A percentile compares a stretch with the other conserved stretches of the same genome.
Conservation (phyloP, 768 basidiomycete species). For the Serendipita indica region DNA sequence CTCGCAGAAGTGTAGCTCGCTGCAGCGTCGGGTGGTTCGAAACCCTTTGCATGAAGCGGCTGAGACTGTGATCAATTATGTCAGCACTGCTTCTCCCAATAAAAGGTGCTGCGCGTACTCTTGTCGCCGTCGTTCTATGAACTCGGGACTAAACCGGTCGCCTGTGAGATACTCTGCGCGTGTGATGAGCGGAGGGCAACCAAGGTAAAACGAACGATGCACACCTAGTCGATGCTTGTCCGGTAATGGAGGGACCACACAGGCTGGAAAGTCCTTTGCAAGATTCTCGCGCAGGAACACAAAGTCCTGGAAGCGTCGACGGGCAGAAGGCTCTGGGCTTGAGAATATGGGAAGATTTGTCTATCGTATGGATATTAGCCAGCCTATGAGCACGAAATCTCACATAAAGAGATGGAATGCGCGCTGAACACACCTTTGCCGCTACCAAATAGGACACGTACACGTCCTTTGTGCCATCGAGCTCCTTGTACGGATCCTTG, state of each 20-base stretch:
- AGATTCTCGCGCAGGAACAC: conserved; percentile 84
- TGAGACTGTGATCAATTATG: conserved; percentile 40
- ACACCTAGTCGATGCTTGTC: conserved; percentile 91
- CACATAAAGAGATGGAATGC: not conserved
- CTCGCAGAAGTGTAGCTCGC: conserved; percentile 75
- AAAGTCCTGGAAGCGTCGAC: conserved; percentile 94
- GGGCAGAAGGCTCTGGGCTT: conserved; percentile 50
- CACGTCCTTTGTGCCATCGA: conserved; percentile 92
- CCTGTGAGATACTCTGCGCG: conserved; percentile 86
- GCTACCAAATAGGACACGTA: conserved; percentile 89
- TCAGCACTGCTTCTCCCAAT: conserved; percentile 9
- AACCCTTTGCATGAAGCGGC: conserved; percentile 82
- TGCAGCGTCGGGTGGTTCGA: conserved; percentile 91
- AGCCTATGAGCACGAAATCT: not conserved
- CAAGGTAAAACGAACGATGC: conserved; percentile 19
- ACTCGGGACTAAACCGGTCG: conserved; percentile 92
- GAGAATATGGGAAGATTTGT: conserved; percentile 85
- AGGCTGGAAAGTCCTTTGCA: conserved; percentile 84
- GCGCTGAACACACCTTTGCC: conserved; percentile 69
- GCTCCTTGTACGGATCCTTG: conserved; percentile 86
- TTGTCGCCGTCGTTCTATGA: conserved; percentile 80
- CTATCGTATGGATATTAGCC: conserved; percentile 28
- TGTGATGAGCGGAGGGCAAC: not conserved
- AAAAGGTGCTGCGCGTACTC: conserved; percentile 54
- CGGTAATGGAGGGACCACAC: conserved; percentile 92